A percentile compares a stretch with the other conserved stretches of the same genome.
phyloP scores from a whole-genome alignment of 192 early-diverging fungal genomes.

The Backusella macrospora region DNA sequence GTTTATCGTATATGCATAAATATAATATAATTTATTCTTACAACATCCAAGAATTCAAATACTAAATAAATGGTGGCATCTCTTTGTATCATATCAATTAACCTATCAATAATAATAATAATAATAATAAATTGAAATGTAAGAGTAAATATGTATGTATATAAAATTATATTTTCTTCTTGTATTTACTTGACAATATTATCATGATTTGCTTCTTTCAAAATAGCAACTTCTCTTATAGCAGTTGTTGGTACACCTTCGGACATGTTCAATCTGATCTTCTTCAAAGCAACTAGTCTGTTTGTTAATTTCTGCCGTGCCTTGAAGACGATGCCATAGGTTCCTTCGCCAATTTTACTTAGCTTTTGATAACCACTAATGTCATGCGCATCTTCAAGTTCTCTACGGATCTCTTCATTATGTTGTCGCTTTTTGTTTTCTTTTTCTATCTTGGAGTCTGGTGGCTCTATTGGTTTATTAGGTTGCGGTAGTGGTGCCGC shows the following conservation, averaged over 20 bases:
- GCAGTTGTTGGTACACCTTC: constrained; percentile 74
- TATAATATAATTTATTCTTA: constrained; percentile 15
- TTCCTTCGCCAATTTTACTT: constrained; percentile 83
- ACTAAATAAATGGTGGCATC: constrained; percentile 91
- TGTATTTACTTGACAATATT: constrained; percentile 63
- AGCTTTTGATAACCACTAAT: constrained; percentile 68
- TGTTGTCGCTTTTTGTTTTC: neutral
- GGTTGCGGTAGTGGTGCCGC: neutral
- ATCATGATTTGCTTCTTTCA: constrained; percentile 73
- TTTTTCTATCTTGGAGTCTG: neutral
- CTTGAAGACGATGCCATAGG: constrained; percentile 84
- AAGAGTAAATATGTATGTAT: neutral
- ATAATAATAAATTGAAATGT: neutral
- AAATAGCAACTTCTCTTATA: constrained; percentile 77
- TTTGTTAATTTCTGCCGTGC: constrained; percentile 59
- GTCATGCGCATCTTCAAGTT: constrained; percentile 17
- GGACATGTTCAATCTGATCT: constrained; percentile 67
- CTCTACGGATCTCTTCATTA: constrained; percentile 4
- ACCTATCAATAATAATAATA: constrained; percentile 46
- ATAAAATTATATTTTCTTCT: neutral
- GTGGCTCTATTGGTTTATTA: neutral
- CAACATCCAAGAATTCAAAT: constrained; percentile 95
- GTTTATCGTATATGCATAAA: too few relatives aligned
- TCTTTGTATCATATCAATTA: constrained; percentile 87
- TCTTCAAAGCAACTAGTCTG: constrained; percentile 74